Conservation (phyloP, 78 protist genomes). For the Diacronema lutheri region DNA sequence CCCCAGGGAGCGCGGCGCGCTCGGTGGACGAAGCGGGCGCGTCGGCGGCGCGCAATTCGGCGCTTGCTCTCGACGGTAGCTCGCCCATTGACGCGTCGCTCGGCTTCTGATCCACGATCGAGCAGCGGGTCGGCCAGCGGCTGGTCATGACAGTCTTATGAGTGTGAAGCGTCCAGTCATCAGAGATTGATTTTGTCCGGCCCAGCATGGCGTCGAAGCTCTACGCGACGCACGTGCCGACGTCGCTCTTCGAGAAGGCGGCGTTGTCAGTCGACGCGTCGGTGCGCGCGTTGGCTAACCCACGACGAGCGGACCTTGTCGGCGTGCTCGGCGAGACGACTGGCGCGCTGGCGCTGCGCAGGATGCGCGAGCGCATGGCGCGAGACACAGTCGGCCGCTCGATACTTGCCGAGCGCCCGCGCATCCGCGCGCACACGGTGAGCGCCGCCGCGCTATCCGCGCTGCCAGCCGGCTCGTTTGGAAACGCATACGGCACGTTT, state of each 20-base stretch:
- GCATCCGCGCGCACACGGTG: neutral
- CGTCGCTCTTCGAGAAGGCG: slow-evolving; percentile 6
- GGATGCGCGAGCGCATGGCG: neutral
- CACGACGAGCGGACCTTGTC: neutral
- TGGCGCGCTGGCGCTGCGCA: neutral
- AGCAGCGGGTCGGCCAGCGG: too few relatives aligned
- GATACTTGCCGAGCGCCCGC: slow-evolving; percentile 15
- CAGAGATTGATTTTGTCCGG: too few relatives aligned
- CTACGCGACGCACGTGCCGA: slow-evolving; percentile 14
- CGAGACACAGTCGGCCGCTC: neutral
- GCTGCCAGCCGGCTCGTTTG: slow-evolving; percentile 60
- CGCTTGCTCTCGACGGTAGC: too few relatives aligned
- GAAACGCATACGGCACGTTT: slow-evolving; percentile 53
- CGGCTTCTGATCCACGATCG: too few relatives aligned
- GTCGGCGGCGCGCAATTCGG: too few relatives aligned
- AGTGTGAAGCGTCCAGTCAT: too few relatives aligned
- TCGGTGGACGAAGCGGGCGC: too few relatives aligned
- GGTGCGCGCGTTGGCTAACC: neutral
- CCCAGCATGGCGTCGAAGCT: too few relatives aligned
- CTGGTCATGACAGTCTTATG: too few relatives aligned
- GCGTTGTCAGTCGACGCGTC: neutral
- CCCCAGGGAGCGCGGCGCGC: too few relatives aligned
- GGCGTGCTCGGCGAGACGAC: slow-evolving; percentile 36
- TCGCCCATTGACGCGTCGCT: too few relatives aligned
- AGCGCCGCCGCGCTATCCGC: neutral